These are phyloP conservation scores for Pseudoscleropodium purum DNA, from an alignment of 225 moss, liverwort and hornwort genomes.

Conservation along the genomic window DNA sequence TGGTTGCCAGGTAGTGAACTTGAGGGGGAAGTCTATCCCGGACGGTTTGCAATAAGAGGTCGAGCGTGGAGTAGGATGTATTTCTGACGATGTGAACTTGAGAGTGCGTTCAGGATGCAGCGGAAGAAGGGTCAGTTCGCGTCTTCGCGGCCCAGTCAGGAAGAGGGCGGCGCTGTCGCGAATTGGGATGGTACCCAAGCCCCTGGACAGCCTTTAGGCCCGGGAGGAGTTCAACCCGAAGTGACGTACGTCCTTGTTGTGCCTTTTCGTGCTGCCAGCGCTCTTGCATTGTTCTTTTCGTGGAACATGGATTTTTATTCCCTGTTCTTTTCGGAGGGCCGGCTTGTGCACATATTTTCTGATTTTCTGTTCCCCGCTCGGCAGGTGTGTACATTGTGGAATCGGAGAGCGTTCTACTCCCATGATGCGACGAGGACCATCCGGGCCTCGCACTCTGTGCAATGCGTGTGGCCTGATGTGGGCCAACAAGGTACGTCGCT, in stretches of 20 bases:
- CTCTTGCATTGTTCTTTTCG: neutral
- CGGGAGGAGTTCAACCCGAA: conserved; percentile 68
- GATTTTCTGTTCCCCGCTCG: neutral
- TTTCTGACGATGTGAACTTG: neutral
- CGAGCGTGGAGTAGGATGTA: neutral
- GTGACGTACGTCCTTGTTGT: conserved; percentile 46
- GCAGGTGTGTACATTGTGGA: conserved; percentile 89
- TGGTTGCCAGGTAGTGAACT: neutral
- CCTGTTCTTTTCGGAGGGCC: neutral
- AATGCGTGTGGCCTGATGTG: conserved; percentile 92
- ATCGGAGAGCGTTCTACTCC: conserved; percentile 86
- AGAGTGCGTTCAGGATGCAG: conserved; percentile 58
- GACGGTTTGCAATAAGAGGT: neutral
- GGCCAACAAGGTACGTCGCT: conserved; percentile 66
- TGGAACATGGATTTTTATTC: neutral
- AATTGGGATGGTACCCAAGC: conserved; percentile 71
- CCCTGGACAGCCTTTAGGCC: conserved; percentile 45
- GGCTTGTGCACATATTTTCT: neutral
- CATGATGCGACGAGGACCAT: conserved; percentile 90
- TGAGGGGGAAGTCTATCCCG: neutral
- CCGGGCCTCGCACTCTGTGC: conserved; percentile 72
- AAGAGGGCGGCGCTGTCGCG: conserved; percentile 44
- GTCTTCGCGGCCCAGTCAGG: conserved; percentile 57
- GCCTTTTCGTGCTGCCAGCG: neutral
- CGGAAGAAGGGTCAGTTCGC: conserved; percentile 95